Conservation (phyloP, 495 filamentous ascomycete species). For the Daldinia decipiens region DNA sequence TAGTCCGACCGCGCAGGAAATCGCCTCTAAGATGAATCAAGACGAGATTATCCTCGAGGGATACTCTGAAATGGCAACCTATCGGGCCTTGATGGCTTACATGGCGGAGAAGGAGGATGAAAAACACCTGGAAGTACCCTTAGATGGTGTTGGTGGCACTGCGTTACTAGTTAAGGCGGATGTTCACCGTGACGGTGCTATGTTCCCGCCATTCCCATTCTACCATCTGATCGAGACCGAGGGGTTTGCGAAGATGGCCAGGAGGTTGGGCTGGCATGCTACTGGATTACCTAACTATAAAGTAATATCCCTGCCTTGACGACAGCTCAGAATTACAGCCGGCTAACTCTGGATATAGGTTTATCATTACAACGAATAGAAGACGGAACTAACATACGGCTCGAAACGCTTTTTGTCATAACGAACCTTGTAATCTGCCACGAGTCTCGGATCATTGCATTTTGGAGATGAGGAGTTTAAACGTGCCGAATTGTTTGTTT, state of each 20-base stretch:
- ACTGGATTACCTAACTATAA: slow-evolving; percentile 95
- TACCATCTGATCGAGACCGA: slow-evolving; percentile 98
- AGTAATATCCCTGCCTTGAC: slow-evolving; percentile 62
- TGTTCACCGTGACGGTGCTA: slow-evolving; percentile 95
- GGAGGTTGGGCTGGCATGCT: slow-evolving; percentile 81
- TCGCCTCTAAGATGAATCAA: slow-evolving; percentile 79
- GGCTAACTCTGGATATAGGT: slow-evolving; percentile 65
- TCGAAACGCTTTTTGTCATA: slow-evolving; percentile 38
- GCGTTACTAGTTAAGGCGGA: slow-evolving; percentile 96
- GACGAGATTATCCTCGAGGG: slow-evolving; percentile 96
- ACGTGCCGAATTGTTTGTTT: slow-evolving; percentile 23
- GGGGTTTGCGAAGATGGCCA: slow-evolving; percentile 97
- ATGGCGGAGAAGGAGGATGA: slow-evolving; percentile 70
- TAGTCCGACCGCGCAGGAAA: slow-evolving; percentile 74
- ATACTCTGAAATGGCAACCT: slow-evolving; percentile 91
- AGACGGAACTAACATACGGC: slow-evolving; percentile 21
- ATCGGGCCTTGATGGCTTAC: slow-evolving; percentile 91
- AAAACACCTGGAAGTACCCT: slow-evolving; percentile 67
- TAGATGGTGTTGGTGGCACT: slow-evolving; percentile 96
- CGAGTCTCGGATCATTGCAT: slow-evolving; percentile 40
- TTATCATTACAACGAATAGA: slow-evolving; percentile 90
- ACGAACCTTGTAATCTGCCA: slow-evolving; percentile 44
- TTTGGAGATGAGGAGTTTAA: slow-evolving; percentile 37
- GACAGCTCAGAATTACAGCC: background rate
- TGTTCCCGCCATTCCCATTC: slow-evolving; percentile 97